Evolutionary conservation across 116 monocot genomes (phyloP).

Genomic region (Zostera marina): DNA sequence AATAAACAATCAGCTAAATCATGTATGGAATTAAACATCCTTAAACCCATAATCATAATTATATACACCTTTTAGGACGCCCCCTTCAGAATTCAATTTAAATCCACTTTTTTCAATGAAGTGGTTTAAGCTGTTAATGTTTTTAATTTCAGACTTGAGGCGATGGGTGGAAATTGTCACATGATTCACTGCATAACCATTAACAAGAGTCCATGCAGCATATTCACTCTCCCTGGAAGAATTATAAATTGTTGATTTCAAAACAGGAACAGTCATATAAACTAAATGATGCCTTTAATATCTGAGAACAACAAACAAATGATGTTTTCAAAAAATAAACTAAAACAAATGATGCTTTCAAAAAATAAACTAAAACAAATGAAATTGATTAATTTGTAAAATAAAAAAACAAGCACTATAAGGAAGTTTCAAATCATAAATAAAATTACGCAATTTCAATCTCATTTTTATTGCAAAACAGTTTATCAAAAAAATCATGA

Average conservation of each 20-base stretch:
- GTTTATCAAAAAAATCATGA: too few relatives aligned
- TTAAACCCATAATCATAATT: background rate
- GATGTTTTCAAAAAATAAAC: too few relatives aligned
- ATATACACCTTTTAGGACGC: conserved; percentile 63
- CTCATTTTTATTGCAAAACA: too few relatives aligned
- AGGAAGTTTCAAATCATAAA: too few relatives aligned
- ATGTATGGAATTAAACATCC: background rate
- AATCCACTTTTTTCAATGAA: conserved; percentile 81
- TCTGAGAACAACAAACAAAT: background rate
- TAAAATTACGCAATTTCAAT: too few relatives aligned
- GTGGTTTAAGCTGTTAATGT: conserved; percentile 50
- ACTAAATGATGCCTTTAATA: too few relatives aligned
- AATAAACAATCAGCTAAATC: background rate
- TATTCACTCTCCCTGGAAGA: conserved; percentile 90
- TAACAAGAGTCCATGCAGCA: conserved; percentile 99
- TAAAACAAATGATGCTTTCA: too few relatives aligned
- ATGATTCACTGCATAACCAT: conserved; percentile 97
- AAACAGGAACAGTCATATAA: background rate
- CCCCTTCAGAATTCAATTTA: conserved; percentile 94
- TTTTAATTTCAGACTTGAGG: conserved; percentile 65
- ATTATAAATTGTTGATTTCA: background rate
- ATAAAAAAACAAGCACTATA: too few relatives aligned
- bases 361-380: too few relatives aligned
- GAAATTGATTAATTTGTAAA: too few relatives aligned
- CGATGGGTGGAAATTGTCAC: conserved; percentile 84